A percentile compares a stretch with the other conserved stretches of the same genome.
Evolutionary conservation across 768 basidiomycete species (phyloP).

Genomic region (Serpula lacrymans): DNA sequence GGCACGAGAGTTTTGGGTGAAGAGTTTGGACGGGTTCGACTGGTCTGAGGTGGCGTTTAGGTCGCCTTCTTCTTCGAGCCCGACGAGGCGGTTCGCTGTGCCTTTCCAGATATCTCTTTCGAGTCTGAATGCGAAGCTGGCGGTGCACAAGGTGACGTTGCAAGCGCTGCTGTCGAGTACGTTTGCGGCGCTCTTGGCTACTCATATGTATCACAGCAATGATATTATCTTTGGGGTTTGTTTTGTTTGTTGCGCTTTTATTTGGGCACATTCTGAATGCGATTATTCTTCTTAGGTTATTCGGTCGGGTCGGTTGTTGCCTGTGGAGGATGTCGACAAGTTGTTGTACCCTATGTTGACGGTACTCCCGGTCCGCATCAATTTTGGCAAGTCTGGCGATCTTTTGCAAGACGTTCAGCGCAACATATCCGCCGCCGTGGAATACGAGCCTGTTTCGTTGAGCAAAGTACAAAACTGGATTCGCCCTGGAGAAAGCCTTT

Average conservation of each 20-base stretch:
- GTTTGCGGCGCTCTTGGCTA: slow-evolving; percentile 24
- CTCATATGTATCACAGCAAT: slow-evolving; percentile 15
- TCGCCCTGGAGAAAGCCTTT: slow-evolving; percentile 16
- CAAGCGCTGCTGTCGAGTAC: slow-evolving; percentile 28
- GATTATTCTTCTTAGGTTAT: slow-evolving; percentile 18
- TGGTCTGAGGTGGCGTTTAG: slow-evolving; percentile 14
- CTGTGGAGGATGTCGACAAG: slow-evolving; percentile 19
- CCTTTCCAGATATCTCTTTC: slow-evolving; percentile 15
- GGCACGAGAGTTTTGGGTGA: slow-evolving; percentile 22
- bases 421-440: slow-evolving; percentile 22
- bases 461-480: slow-evolving; percentile 29
- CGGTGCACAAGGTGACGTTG: slow-evolving; percentile 23
- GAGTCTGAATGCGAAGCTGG: slow-evolving; percentile 16
- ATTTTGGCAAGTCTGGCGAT: slow-evolving; percentile 9
- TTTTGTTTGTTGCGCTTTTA: slow-evolving; percentile 1
- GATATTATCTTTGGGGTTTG: slow-evolving; percentile 32
- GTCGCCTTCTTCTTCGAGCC: slow-evolving; percentile 2
- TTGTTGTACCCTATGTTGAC: slow-evolving; percentile 24
- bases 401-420: slow-evolving; percentile 20
- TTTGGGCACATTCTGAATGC: background rate
- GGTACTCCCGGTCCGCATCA: slow-evolving; percentile 25
- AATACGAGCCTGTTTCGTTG: slow-evolving; percentile 29
- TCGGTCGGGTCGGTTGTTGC: slow-evolving; percentile 26
- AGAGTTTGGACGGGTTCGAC: slow-evolving; percentile 15
- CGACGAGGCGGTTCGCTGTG: slow-evolving; percentile 10